phyloP scores from a whole-genome alignment of 2,329 filamentous ascomycete species.

The Alternaria sp. region DNA sequence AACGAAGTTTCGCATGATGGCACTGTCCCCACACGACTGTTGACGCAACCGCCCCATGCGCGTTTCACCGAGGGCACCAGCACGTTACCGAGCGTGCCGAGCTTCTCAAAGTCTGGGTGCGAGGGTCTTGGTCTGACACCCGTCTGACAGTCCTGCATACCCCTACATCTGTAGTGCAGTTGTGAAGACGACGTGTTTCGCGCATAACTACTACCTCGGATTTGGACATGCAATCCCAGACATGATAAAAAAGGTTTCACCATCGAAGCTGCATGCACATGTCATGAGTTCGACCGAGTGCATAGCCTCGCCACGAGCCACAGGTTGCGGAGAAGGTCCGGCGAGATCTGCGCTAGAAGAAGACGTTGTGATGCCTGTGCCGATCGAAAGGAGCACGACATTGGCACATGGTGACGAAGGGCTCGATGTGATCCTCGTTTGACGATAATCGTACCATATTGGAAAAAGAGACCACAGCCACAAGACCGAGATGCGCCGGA shows the following conservation, averaged over 20 bases:
- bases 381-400: neutral
- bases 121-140: conserved; percentile 14
- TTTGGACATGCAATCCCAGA: conserved; percentile 8
- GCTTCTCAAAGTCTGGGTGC: conserved; percentile 10
- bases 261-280: conserved; percentile 6
- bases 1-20: conserved; percentile 8
- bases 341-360: conserved; percentile 13
- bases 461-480: conserved; percentile 1
- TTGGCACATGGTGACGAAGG: conserved; percentile 1
- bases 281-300: conserved; percentile 7
- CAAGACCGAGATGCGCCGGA: neutral
- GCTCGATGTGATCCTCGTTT: conserved; percentile 1
- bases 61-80: conserved; percentile 9
- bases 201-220: conserved; percentile 1
- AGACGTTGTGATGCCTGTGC: conserved; percentile 14
- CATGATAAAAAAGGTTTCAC: conserved; percentile 1
- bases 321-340: conserved; percentile 10
- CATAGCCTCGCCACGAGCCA: conserved; percentile 6
- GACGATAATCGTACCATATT: neutral
- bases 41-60: conserved; percentile 13
- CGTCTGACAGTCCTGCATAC: conserved; percentile 15
- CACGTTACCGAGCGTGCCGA: conserved; percentile 1
- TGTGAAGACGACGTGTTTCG: conserved; percentile 13
- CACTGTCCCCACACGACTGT: neutral
- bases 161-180: conserved; percentile 8